A percentile compares a stretch with the other conserved stretches of the same genome.
phyloP scores from a whole-genome alignment of 2,329 filamentous ascomycete genomes.

The Cercospora zeae-maydis region DNA sequence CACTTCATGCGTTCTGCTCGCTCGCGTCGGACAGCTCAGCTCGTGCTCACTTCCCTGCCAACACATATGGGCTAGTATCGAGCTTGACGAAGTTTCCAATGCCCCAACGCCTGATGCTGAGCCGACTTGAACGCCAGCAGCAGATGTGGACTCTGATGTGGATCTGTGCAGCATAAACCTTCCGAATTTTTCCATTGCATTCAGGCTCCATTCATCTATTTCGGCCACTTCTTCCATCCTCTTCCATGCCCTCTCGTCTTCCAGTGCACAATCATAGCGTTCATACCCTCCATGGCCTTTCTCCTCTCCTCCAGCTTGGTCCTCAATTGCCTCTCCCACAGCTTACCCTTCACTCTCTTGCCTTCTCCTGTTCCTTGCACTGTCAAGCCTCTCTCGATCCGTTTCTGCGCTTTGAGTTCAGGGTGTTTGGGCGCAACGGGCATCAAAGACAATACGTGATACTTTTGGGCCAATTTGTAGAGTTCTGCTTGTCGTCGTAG shows the following conservation, averaged over 20 bases:
- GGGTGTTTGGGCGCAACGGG: slow-evolving; percentile 36
- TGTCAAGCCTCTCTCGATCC: slow-evolving; percentile 73
- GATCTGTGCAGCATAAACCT: background rate
- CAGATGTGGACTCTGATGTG: background rate
- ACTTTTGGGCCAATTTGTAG: slow-evolving; percentile 74
- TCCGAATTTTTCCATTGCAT: background rate
- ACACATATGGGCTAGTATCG: background rate
- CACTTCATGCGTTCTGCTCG: background rate
- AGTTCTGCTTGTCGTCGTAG: slow-evolving; percentile 85
- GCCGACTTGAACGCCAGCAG: background rate
- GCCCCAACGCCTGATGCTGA: background rate
- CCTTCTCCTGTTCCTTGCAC: slow-evolving; percentile 87
- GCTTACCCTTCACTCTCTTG: slow-evolving; percentile 91
- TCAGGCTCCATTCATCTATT: slow-evolving; percentile 9
- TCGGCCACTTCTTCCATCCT: slow-evolving; percentile 73
- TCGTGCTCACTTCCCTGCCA: background rate
- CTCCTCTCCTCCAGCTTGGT: slow-evolving; percentile 80
- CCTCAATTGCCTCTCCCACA: slow-evolving; percentile 83
- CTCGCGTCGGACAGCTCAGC: background rate
- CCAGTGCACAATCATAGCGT: slow-evolving; percentile 85
- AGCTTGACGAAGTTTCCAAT: background rate
- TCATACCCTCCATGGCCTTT: slow-evolving; percentile 93
- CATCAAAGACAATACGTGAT: slow-evolving; percentile 36
- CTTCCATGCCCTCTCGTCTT: slow-evolving; percentile 80
- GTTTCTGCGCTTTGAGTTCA: slow-evolving; percentile 64